Base-by-base conservation (phyloP, 2,329 filamentous ascomycete species). In the Allantophomopsis lycopodina region DNA sequence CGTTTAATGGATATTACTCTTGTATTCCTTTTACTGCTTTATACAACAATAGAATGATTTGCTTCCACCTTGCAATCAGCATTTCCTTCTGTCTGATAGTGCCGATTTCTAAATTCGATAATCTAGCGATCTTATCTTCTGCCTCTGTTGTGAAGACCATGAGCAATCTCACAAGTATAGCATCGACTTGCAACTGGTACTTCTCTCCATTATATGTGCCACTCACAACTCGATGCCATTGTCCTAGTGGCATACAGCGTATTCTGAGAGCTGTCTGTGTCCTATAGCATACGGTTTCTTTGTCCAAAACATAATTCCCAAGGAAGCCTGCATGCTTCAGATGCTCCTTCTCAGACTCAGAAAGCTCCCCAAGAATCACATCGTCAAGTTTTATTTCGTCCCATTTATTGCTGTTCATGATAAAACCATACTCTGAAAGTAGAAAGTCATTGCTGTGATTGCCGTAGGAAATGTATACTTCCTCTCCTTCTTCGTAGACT, bases 361-460 rank as follows among this genome's bases (percentile, higher is more conserved):
- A 47, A 7, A 59, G 44, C 12, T 48, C 36, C 0, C 50, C 47
- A 3, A 53, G 36, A 14, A 59, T 47, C 12, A 48, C 42, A 5
- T 40, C 32, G 43, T 58, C 55, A 1, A 59, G 45, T 20, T 38
- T 35, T 10, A 55, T 39, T 37, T 54, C 47, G 38, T 59, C 56
- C 46, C 47, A 54, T 15, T 39, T 38, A 37, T 57, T 57, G 4
- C 40, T 40, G 2, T 46, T 40, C 8, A 60, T 42, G 12, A 58
- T 50, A 35, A 61, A 61, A 1, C 58, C 58, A 44, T 61, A 88
- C 57, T 86, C 81, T 0, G 73, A 69, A 2, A 87, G 66, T 14
- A 87, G 59, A 47, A 83, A 81, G 52, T 87, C 82, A 45, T 84
- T 83, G 20, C 69, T 69, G 53, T 87, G 82, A 1, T 66, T 55